Conservation (phyloP, 768 basidiomycete genomes). For the Mycena metata region DNA sequence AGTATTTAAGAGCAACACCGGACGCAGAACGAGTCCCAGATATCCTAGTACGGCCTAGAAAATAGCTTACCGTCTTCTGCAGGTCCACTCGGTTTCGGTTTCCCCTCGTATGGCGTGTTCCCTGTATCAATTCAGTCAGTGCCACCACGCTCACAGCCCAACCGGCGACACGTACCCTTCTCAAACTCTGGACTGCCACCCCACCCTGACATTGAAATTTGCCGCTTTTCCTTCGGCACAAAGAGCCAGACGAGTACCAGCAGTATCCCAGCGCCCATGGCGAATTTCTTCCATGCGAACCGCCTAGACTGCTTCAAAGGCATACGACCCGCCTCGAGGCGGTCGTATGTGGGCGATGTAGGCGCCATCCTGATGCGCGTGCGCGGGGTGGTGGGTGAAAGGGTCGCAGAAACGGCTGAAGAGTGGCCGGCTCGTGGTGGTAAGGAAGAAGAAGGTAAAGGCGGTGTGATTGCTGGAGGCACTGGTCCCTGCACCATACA, state of each 20-base stretch:
- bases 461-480: not conserved
- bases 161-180: slow-evolving; percentile 23
- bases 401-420: slow-evolving; percentile 25
- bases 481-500: no score
- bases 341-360: slow-evolving; percentile 65
- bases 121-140: slow-evolving; percentile 6
- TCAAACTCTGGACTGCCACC: slow-evolving; percentile 43
- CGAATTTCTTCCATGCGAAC: slow-evolving; percentile 77
- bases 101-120: slow-evolving; percentile 27
- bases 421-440: slow-evolving; percentile 17
- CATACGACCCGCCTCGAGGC: slow-evolving; percentile 73
- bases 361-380: slow-evolving; percentile 36
- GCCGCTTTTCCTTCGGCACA: slow-evolving; percentile 58
- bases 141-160: not conserved
- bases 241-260: slow-evolving; percentile 77
- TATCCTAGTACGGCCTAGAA: not conserved
- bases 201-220: slow-evolving; percentile 31
- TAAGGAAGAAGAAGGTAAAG: slow-evolving; percentile 11
- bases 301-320: slow-evolving; percentile 49
- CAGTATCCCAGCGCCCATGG: slow-evolving; percentile 67
- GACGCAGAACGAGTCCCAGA: not conserved
- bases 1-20: no score
- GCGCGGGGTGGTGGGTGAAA: slow-evolving; percentile 14
- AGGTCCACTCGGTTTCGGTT: not conserved
- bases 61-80: slow-evolving; percentile 5